Evolutionary conservation across 2,329 filamentous ascomycete species (phyloP), one percentile per base, ranked within the genome.

Genomic region (Sporothrix luriei): DNA sequence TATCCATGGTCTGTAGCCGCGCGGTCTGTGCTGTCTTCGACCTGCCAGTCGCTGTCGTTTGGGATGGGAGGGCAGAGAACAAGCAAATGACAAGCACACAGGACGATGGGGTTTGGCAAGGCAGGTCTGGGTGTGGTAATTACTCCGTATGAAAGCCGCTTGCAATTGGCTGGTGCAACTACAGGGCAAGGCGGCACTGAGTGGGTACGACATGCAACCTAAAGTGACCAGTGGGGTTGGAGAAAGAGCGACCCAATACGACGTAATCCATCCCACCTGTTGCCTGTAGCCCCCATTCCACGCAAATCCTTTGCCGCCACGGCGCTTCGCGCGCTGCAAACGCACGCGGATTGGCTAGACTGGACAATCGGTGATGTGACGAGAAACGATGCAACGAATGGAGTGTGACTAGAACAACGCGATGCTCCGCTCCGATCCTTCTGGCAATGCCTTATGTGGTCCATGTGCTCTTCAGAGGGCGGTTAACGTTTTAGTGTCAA

Each of bases 241-340:
- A 24, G n/a, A 24, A 24, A 40, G 55, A 61, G 55, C 33, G 55
- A 24, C 54, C 38, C 29, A 33, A 57, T 19, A 57, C 54, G 6
- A 57, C 43, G 43, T 46, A 46, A 46, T 16, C 14, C 46, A 11
- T 3, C 11, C 7, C 11, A 10, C 7, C 3, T 46, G 16, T 3
- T 1, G 46, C n/a, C 14, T 46, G 16, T n/a, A 48, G 46, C 16
- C 14, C 6, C 33, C 55, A 9, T 40, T 43, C 38, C 33, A 7
- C 4, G 38, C 33, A 16, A 59, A 62, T 46, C 68, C 43, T 69
- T 66, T 66, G 55, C 62, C 68, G 38, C 33, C 38, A 33, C 49
- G 69, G 69, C 69, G 69, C 69, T 68, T 70, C 62, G 67, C 54
- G 68, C 68, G 68, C 68, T 54, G 24, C 54, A 70, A 46, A 48